Evolutionary conservation across 1,284 basidiomycete species (phyloP).

Genomic region (Sanghuangporus sanghuang): DNA sequence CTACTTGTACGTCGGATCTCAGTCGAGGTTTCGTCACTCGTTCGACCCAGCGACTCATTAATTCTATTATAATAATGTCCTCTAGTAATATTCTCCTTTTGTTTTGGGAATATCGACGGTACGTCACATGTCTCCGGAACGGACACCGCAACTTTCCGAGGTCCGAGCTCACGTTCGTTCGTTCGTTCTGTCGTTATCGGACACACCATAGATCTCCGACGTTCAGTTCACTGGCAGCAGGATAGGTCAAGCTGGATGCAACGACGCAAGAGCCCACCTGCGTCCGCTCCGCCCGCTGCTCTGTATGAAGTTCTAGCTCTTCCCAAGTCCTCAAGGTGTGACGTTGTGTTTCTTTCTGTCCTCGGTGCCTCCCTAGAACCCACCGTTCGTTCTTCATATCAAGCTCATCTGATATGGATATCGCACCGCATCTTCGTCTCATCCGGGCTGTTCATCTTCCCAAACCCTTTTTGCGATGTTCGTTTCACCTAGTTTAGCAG

Average conservation of each 20-base stretch:
- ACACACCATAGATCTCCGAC: background rate
- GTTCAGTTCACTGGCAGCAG: background rate
- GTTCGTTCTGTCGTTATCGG: background rate
- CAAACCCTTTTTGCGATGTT: background rate
- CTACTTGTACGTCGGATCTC: background rate
- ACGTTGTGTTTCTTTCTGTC: background rate
- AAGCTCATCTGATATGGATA: background rate
- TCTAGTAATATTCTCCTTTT: background rate
- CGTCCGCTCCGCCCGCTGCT: background rate
- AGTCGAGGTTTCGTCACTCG: background rate
- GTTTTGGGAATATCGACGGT: background rate
- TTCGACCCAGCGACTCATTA: background rate
- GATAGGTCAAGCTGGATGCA: background rate
- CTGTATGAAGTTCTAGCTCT: background rate
- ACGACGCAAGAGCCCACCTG: background rate
- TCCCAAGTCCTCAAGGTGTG: background rate
- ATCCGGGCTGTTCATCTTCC: background rate
- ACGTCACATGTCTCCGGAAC: background rate
- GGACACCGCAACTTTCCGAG: background rate
- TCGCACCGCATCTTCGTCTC: background rate
- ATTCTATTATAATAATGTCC: background rate
- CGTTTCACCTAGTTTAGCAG: background rate
- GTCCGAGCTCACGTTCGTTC: background rate
- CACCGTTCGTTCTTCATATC: background rate
- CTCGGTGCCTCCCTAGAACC: slow-evolving; percentile 6